Evolutionary conservation across 192 early-diverging fungal genomes (phyloP), one percentile per base, ranked within the genome.

Genomic region (Obelidium mucronatum): DNA sequence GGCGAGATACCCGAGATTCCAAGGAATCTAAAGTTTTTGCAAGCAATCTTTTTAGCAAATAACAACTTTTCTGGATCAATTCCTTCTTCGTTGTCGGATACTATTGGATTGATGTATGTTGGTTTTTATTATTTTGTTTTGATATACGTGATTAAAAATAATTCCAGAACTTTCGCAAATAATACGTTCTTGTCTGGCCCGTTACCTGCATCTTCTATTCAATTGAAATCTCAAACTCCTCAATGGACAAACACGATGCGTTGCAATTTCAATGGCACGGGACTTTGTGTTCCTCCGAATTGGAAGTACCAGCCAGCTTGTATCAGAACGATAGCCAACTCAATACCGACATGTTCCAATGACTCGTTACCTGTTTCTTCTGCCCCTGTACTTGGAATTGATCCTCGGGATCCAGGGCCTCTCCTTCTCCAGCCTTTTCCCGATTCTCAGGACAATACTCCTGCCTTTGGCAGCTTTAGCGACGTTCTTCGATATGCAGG

Each of bases 281-380:
- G 1, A 26, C 28, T 74, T 4, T 74, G 72, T 35, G 37, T 74
- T 11, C 52, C 52, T 31, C 8, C 26, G 3, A 24, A 31, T 6
- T 74, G 72, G 72, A 11, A 22, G 8, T 74, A 74, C 40, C 52
- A 58, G 26, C 72, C 72, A 17, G 55, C 37, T 39, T 74, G 72
- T 48, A 28, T 63, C 39, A 56, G 72, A 5, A 63, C 59, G 26
- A 39, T 37, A 39, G 31, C 56, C 28, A 6, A 11, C 5, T 30
- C 72, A 1, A n/a, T 74, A 5, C 72, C 58, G 26, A 52, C 48
- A 19, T 64, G 62, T n/a, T n/a, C n/a, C n/a, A n/a, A n/a, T n/a
- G n/a, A n/a, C n/a, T n/a, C n/a, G n/a, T n/a, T n/a, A n/a, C 17
- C 22, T 37, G 63, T 17, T 17, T 17, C 31, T 1, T 19, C 63